Evolutionary conservation across 768 basidiomycete species (phyloP), one percentile per base, ranked within the genome.

Genomic region (Auricularia auricula-judae): DNA sequence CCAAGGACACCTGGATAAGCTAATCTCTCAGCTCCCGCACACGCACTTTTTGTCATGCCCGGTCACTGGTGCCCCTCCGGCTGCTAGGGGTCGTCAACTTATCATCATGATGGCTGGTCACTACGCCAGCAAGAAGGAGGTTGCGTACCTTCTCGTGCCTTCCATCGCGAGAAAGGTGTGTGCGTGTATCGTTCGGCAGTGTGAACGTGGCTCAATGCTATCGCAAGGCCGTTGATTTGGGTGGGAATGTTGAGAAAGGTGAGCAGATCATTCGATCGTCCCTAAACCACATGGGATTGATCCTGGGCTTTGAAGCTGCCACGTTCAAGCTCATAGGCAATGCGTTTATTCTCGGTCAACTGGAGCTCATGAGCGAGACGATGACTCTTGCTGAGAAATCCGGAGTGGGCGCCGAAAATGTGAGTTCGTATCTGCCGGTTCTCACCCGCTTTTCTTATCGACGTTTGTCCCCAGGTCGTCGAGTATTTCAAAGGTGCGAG

Each of bases 171-270:
- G 72, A 84, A 86, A 36, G 74, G 87, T 23, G 18, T 18, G 14
- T 5, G 11, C 5, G 11, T 18, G 16, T 3, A 18, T 16, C 47
- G 2, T 51, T 5, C 18, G 3, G 11, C 18, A 12, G 47, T 51
- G 11, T 5, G 39, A 42, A 42, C 39, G 12, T 7, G 12, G 47
- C 47, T 51, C 11, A 51, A 16, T 21, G 18, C 5, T 16, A 51
- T 21, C 5, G 5, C 18, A 12, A 51, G 47, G 47, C 47, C 10
- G 47, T 51, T 5, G 93, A 95, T 72, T 80, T 96, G 11, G 93
- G 93, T 33, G 86, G 83, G 33, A 92, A 95, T 72, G 79, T 94
- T 36, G 90, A 93, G 76, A 88, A 90, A 75, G 91, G 89, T 82
- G 36, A 7, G 68, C 65, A 47, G 29, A 39, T 36, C 43, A 56